These are phyloP conservation scores for Pleurotus ostreatus DNA, from an alignment of 768 basidiomycete species.

Conservation along the genomic window DNA sequence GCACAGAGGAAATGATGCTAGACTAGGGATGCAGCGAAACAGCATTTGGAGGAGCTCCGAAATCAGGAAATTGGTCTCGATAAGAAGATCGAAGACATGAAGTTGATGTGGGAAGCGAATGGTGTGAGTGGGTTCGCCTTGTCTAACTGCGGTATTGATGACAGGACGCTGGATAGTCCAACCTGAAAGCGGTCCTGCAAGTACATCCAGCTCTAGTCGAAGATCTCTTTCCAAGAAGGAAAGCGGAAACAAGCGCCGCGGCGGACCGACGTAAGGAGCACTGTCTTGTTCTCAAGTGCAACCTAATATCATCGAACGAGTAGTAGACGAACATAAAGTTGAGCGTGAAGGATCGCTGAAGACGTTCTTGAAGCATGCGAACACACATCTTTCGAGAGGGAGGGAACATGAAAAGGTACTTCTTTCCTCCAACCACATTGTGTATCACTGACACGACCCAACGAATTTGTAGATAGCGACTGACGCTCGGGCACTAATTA, in stretches of 20 bases:
- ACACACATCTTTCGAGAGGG: slow-evolving; percentile 28
- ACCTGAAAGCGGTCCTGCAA: slow-evolving; percentile 17
- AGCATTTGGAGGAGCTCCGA: not conserved
- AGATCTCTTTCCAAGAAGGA: slow-evolving; percentile 29
- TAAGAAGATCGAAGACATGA: not conserved
- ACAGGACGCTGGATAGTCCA: not conserved
- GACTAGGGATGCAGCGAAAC: not conserved
- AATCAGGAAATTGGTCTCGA: not conserved
- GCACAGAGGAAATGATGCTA: not conserved
- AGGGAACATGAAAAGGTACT: slow-evolving; percentile 31
- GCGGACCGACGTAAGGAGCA: slow-evolving; percentile 28
- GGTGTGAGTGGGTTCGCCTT: not conserved
- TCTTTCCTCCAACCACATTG: not conserved
- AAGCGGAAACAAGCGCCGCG: slow-evolving; percentile 28
- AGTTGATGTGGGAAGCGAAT: not conserved
- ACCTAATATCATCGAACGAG: slow-evolving; percentile 4
- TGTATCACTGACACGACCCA: not conserved
- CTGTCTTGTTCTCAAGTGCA: slow-evolving; percentile 11
- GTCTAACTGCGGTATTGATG: not conserved
- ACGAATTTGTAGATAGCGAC: slow-evolving; percentile 22
- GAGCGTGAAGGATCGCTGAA: slow-evolving; percentile 25
- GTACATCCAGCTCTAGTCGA: slow-evolving; percentile 24
- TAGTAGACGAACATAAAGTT: slow-evolving; percentile 24
- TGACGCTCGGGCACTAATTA: slow-evolving; percentile 31
- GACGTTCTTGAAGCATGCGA: slow-evolving; percentile 27